Percentiles rank a stretch among this genome's conserved stretches.
These are phyloP conservation scores for Hypholoma fasciculare DNA, from an alignment of 768 basidiomycete species.

Conservation along the genomic window DNA sequence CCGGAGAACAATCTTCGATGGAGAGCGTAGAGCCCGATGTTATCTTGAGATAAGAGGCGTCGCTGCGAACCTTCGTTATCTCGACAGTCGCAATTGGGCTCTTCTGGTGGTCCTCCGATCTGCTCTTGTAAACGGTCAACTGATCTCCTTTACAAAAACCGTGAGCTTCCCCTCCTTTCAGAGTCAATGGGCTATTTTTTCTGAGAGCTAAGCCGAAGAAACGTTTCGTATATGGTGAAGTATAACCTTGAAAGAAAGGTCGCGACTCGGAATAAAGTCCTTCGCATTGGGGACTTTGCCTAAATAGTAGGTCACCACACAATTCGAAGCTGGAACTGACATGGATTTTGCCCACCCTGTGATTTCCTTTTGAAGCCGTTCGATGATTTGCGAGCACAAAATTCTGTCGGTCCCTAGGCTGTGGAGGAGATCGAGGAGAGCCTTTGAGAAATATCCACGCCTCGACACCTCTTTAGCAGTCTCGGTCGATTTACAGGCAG, in stretches of 20 bases:
- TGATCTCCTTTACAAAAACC: background rate
- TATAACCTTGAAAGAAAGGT: background rate
- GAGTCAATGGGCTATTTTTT: background rate
- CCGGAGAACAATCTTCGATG: too few relatives aligned
- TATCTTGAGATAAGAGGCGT: too few relatives aligned
- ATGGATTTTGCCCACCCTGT: background rate
- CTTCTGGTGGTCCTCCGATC: background rate
- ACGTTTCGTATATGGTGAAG: background rate
- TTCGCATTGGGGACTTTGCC: conserved; percentile 1
- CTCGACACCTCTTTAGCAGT: background rate
- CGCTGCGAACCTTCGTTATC: background rate
- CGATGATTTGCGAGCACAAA: background rate
- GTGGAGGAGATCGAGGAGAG: background rate
- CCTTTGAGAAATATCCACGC: background rate
- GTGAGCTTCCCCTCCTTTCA: background rate
- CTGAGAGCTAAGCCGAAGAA: background rate
- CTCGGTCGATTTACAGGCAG: background rate
- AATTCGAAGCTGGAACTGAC: background rate
- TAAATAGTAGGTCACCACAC: too few relatives aligned
- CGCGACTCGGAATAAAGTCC: background rate
- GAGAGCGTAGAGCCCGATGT: too few relatives aligned
- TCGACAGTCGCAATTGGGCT: background rate
- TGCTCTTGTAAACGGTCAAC: background rate
- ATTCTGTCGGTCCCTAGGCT: background rate
- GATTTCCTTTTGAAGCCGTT: background rate